These are phyloP conservation scores for Suillus discolor DNA, from an alignment of 768 basidiomycete species.

Conservation along the genomic window DNA sequence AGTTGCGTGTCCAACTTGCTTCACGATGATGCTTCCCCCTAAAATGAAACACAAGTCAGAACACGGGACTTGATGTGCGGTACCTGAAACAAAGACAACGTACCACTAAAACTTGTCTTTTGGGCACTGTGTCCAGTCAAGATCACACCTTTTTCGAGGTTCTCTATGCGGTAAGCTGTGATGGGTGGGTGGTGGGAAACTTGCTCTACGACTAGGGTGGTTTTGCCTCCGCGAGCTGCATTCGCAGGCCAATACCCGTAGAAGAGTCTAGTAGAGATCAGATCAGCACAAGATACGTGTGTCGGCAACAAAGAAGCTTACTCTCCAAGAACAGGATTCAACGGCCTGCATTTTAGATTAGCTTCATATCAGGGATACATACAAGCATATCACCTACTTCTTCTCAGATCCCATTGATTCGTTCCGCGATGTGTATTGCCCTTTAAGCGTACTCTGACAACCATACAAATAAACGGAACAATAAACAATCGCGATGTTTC, in stretches of 20 bases:
- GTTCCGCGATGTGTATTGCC: constrained; percentile 93
- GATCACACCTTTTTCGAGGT: constrained; percentile 71
- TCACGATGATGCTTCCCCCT: constrained; percentile 81
- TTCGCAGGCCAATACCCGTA: constrained; percentile 86
- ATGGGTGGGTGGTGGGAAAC: constrained; percentile 95
- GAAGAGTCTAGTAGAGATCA: constrained; percentile 58
- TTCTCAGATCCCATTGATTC: constrained; percentile 97
- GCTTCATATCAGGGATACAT: constrained; percentile 3
- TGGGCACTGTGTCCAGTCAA: constrained; percentile 91
- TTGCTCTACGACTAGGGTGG: constrained; percentile 86
- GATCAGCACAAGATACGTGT: not conserved
- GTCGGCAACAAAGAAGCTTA: constrained; percentile 35
- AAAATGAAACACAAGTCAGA: constrained; percentile 11
- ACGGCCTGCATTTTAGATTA: constrained; percentile 55
- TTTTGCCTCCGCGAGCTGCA: constrained; percentile 70
- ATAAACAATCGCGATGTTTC: not conserved
- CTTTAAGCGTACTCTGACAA: constrained; percentile 83
- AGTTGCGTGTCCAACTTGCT: constrained; percentile 93
- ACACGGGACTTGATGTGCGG: not conserved
- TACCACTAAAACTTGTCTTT: constrained; percentile 90
- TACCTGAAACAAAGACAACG: constrained; percentile 17
- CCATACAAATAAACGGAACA: not conserved
- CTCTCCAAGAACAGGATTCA: constrained; percentile 96
- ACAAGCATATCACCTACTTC: constrained; percentile 58
- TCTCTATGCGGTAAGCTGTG: constrained; percentile 87